These are phyloP conservation scores for Amylocystis lapponica DNA, from an alignment of 768 basidiomycete genomes.

Conservation along the genomic window DNA sequence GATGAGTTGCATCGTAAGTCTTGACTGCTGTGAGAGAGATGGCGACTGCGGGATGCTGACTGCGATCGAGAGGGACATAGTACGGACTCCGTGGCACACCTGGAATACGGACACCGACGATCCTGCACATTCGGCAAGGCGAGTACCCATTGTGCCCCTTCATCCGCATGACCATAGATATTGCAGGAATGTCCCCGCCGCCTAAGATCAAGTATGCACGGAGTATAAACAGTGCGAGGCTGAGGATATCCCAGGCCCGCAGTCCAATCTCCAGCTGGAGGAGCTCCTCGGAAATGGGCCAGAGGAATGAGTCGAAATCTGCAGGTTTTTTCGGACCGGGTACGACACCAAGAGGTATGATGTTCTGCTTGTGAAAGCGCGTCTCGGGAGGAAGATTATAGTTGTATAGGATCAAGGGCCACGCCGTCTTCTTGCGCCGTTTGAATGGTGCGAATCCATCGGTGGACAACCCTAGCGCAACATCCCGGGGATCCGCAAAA, in stretches of 20 bases:
- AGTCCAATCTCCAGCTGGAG: slow-evolving; percentile 17
- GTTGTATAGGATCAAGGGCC: slow-evolving; percentile 38
- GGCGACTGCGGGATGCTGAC: slow-evolving; percentile 3
- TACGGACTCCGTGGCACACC: background rate
- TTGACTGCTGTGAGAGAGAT: no score
- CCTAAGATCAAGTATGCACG: slow-evolving; percentile 19
- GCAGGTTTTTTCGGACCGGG: slow-evolving; percentile 16
- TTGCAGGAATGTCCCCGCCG: slow-evolving; percentile 22
- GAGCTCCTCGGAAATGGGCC: slow-evolving; percentile 23
- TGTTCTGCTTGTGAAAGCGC: slow-evolving; percentile 11
- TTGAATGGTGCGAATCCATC: slow-evolving; percentile 41
- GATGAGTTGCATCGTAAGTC: no score
- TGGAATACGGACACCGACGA: slow-evolving; percentile 13
- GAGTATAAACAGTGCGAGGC: slow-evolving; percentile 12
- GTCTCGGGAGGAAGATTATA: slow-evolving; percentile 26
- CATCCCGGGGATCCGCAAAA: slow-evolving; percentile 34
- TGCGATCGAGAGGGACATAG: slow-evolving; percentile 15
- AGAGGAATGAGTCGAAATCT: slow-evolving; percentile 23
- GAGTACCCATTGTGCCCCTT: slow-evolving; percentile 22
- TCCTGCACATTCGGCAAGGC: slow-evolving; percentile 22
- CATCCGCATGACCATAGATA: slow-evolving; percentile 22
- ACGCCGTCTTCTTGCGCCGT: slow-evolving; percentile 26
- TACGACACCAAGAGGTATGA: slow-evolving; percentile 18
- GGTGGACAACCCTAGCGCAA: slow-evolving; percentile 36
- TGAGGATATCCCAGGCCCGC: slow-evolving; percentile 8